Base-by-base conservation (phyloP, 768 basidiomycete species). In the Lactarius hatsudake region DNA sequence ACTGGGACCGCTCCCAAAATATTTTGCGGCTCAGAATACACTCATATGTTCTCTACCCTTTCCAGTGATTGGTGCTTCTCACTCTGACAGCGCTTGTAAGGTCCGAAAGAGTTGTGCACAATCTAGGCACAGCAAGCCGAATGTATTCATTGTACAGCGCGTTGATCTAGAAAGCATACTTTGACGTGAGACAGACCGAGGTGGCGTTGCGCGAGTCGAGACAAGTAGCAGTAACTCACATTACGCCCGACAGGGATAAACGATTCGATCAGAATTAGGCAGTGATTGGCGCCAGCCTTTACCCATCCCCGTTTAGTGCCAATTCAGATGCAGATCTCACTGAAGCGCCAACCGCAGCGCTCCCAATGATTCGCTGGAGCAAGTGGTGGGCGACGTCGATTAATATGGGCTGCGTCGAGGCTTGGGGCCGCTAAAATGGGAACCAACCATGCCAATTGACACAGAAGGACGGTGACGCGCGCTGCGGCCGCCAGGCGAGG, bases 251-350 rank as follows among this genome's bases (percentile, higher is more conserved):
- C 28, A 56, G 23, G 60, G 28, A 10, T 12, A 40, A 30, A 55
- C 51, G 38, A 34, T 61, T 61, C 51, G 40, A 65, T 65, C 64
- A 65, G 64, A 65, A 65, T 53, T 55, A 61, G 53, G 42, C 18
- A 23, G 54, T 43, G 53, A 61, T 56, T 56, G n/a, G 20, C 65
- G 65, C 60, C 53, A 43, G 32, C 32, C 40, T 18, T 17, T 34
- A 18, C 55, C 9, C 30, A 12, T 34, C 17, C 34, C 42, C 18
- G 45, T 30, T 36, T 18, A n/a, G 59, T 36, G 12, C 23, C 42
- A 55, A 61, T 55, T 6, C 15, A 43, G 23, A 32, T 60, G 34
- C 26, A 9, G 18, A 55, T 59, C 64, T 43, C 20, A 34, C 5
- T 28, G 51, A 32, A 45, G 61, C 23, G 36, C 51, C 9, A 18